Evolutionary conservation across 2,329 filamentous ascomycete genomes (phyloP).

Genomic region (Xylariaceae sp.): DNA sequence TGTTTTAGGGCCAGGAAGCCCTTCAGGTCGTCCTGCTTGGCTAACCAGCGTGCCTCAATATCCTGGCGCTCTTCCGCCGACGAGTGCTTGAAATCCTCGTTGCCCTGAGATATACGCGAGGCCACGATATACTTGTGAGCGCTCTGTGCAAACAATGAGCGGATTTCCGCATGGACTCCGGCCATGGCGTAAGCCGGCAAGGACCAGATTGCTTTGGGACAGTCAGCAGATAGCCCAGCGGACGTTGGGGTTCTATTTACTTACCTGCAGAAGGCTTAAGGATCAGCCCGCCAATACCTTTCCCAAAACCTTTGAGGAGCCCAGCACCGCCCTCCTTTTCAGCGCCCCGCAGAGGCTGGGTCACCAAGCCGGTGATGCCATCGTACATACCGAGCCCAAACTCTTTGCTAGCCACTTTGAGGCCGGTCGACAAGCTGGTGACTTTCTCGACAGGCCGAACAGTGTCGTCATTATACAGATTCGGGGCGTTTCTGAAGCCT

Average conservation of each 20-base stretch:
- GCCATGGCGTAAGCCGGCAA: slow-evolving; percentile 79
- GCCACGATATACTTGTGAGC: slow-evolving; percentile 76
- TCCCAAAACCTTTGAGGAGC: slow-evolving; percentile 72
- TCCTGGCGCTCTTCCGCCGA: slow-evolving; percentile 55
- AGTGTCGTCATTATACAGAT: slow-evolving; percentile 77
- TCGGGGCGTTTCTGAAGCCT: slow-evolving; percentile 84
- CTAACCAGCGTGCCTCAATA: slow-evolving; percentile 62
- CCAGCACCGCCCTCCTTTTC: slow-evolving; percentile 59
- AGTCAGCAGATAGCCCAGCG: slow-evolving; percentile 10
- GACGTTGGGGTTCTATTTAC: slow-evolving; percentile 20
- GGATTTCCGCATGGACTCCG: slow-evolving; percentile 72
- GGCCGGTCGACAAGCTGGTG: slow-evolving; percentile 67
- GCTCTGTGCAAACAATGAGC: slow-evolving; percentile 63
- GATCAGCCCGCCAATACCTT: slow-evolving; percentile 74
- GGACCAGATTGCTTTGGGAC: slow-evolving; percentile 51
- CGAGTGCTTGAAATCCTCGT: slow-evolving; percentile 54
- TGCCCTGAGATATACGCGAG: slow-evolving; percentile 69
- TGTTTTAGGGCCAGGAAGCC: slow-evolving; percentile 50
- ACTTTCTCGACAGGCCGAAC: slow-evolving; percentile 75
- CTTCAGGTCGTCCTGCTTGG: slow-evolving; percentile 53
- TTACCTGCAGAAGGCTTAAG: slow-evolving; percentile 75
- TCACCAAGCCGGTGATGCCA: slow-evolving; percentile 74
- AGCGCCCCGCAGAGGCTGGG: slow-evolving; percentile 66
- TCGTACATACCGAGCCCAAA: slow-evolving; percentile 75
- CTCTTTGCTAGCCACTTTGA: slow-evolving; percentile 73